phyloP scores from a whole-genome alignment of 2,329 filamentous ascomycete species.

The Aureobasidium uvarum region DNA sequence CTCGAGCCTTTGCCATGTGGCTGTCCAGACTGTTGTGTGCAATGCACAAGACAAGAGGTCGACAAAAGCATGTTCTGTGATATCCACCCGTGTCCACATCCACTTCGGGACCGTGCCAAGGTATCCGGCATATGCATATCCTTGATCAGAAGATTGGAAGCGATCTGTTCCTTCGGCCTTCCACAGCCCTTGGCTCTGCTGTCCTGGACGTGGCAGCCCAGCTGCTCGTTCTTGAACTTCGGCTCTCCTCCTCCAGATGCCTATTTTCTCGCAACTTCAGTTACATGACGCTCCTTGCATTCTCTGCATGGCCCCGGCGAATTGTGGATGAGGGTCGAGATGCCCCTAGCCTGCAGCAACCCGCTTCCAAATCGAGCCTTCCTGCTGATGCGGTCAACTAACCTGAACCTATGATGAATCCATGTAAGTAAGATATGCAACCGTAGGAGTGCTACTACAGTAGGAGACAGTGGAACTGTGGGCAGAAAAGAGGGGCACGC shows the following conservation, averaged over 20 bases:
- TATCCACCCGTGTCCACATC: conserved; percentile 16
- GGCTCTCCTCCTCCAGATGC: conserved; percentile 24
- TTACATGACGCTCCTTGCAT: conserved; percentile 21
- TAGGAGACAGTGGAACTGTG: conserved; percentile 9
- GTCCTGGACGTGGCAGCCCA: conserved; percentile 11
- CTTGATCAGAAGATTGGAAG: conserved; percentile 16
- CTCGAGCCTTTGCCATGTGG: conserved; percentile 1
- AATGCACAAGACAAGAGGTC: neutral
- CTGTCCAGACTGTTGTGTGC: conserved; percentile 4
- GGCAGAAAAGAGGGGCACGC: conserved; percentile 21
- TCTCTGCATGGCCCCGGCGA: conserved; percentile 4
- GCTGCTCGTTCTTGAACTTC: conserved; percentile 6
- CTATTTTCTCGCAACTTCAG: conserved; percentile 13
- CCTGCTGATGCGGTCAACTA: conserved; percentile 2
- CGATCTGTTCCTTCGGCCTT: neutral
- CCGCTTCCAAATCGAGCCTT: conserved; percentile 20
- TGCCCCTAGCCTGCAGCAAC: conserved; percentile 8
- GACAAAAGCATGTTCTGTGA: conserved; percentile 10
- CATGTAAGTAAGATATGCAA: conserved; percentile 19
- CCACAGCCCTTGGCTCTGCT: neutral
- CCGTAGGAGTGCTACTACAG: conserved; percentile 14
- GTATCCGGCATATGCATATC: neutral
- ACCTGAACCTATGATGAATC: conserved; percentile 12
- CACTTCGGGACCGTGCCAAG: conserved; percentile 11
- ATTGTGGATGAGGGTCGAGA: conserved; percentile 8